phyloP scores from a whole-genome alignment of 768 basidiomycete genomes.

The Sistotremastrum suecicum region DNA sequence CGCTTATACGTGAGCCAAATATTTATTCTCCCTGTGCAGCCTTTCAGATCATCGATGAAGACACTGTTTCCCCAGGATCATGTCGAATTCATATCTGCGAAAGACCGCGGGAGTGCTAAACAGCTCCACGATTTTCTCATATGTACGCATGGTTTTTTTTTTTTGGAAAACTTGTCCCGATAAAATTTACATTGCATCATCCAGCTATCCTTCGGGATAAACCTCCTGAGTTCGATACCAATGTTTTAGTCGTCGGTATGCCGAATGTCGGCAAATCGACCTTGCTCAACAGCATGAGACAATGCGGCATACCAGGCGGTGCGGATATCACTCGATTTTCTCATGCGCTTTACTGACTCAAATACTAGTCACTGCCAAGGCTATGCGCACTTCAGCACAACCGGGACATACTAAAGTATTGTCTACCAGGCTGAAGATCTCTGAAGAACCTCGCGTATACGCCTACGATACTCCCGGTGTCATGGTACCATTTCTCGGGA shows the following conservation, averaged over 20 bases:
- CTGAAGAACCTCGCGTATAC: constrained; percentile 70
- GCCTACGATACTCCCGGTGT: constrained; percentile 94
- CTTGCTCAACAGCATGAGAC: constrained; percentile 77
- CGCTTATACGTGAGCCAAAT: background rate
- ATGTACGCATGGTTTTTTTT: constrained; percentile 36
- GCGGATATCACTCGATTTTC: constrained; percentile 18
- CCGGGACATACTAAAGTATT: constrained; percentile 84
- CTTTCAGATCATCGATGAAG: constrained; percentile 60
- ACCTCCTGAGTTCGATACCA: constrained; percentile 61
- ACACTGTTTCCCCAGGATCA: constrained; percentile 56
- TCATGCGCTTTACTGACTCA: constrained; percentile 1
- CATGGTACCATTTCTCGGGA: constrained; percentile 90
- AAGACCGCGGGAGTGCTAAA: constrained; percentile 49
- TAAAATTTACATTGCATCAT: background rate
- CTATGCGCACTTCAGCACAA: constrained; percentile 74
- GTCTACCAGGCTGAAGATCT: constrained; percentile 80
- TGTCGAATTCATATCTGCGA: constrained; percentile 60
- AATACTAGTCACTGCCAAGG: constrained; percentile 62
- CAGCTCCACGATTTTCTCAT: constrained; percentile 52
- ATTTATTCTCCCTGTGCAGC: constrained; percentile 26
- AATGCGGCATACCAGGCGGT: constrained; percentile 81
- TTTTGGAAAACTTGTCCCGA: constrained; percentile 1
- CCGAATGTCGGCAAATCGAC: constrained; percentile 98
- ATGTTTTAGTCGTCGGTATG: constrained; percentile 94
- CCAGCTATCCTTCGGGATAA: constrained; percentile 57